These are phyloP conservation scores for Poa pratensis DNA, from an alignment of 176 grass and related monocot species.

Conservation along the genomic window DNA sequence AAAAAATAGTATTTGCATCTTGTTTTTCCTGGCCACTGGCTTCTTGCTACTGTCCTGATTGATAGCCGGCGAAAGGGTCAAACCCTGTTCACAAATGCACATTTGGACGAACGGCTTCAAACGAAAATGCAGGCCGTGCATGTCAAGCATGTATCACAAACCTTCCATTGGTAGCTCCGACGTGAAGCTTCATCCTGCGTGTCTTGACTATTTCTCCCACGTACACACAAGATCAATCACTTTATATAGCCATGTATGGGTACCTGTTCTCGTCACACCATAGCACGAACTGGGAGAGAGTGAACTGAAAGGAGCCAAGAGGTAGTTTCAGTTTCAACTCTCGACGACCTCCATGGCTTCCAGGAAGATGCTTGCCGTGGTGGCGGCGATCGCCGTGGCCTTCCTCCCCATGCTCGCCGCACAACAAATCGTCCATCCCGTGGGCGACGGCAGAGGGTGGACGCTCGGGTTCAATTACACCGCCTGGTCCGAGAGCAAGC, in stretches of 20 bases:
- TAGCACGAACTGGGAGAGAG: not conserved
- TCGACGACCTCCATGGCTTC: conserved; percentile 31
- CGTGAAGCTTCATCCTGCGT: not conserved
- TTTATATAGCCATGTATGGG: conserved; percentile 4
- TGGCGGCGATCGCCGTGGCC: not conserved
- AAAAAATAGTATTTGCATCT: not conserved
- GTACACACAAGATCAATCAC: not conserved
- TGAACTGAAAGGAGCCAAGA: not conserved
- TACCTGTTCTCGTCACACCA: not conserved
- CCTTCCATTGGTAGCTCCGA: conserved; percentile 16
- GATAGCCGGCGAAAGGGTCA: not conserved
- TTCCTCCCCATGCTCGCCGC: conserved; percentile 22
- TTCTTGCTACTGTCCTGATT: no score
- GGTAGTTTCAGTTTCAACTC: not conserved
- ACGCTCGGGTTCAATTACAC: conserved; percentile 30
- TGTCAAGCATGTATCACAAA: not conserved
- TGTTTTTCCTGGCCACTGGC: not conserved
- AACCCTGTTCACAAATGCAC: not conserved
- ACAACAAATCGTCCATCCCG: conserved; percentile 11
- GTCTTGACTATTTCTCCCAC: conserved; percentile 28
- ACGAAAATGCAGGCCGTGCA: not conserved
- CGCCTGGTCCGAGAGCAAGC: conserved; percentile 42
- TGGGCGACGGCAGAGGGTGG: conserved; percentile 45
- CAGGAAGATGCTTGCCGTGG: conserved; percentile 25
- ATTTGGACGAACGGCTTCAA: not conserved